Percentiles rank a stretch among this genome's conserved stretches.
Evolutionary conservation across 768 basidiomycete species (phyloP).

Genomic region (Suillus alpinus): DNA sequence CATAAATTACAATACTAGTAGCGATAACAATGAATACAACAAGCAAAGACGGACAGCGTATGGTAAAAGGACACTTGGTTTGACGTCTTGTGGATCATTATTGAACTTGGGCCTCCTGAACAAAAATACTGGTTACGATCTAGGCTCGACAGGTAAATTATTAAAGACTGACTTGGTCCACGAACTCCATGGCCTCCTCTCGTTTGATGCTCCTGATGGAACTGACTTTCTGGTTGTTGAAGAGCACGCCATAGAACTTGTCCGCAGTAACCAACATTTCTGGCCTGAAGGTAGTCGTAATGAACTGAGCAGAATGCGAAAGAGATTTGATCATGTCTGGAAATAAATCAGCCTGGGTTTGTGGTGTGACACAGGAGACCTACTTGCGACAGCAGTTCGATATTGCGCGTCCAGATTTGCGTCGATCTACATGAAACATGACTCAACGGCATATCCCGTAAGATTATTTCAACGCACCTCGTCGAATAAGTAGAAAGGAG

Average conservation of each 20-base stretch:
- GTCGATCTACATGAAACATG: conserved; percentile 63
- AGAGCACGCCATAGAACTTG: conserved; percentile 95
- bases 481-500: conserved; percentile 99
- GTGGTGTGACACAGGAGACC: conserved; percentile 26
- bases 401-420: conserved; percentile 98
- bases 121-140: background rate
- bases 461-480: conserved; percentile 50
- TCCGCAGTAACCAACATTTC: conserved; percentile 96
- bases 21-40: background rate
- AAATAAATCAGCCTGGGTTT: conserved; percentile 18
- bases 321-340: conserved; percentile 86
- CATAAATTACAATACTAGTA: background rate
- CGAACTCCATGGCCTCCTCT: conserved; percentile 92
- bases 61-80: background rate
- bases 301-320: conserved; percentile 86
- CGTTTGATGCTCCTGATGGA: conserved; percentile 83
- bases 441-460: background rate
- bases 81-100: conserved; percentile 11
- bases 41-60: background rate
- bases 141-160: background rate
- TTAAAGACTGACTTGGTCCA: conserved; percentile 66
- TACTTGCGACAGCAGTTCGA: conserved; percentile 92
- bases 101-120: conserved; percentile 49
- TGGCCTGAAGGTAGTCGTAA: conserved; percentile 96
- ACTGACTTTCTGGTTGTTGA: conserved; percentile 94